A percentile compares a stretch with the other conserved stretches of the same genome.
Conservation (phyloP, 352 stramenopile genomes). For the Phytophthora constricta region DNA sequence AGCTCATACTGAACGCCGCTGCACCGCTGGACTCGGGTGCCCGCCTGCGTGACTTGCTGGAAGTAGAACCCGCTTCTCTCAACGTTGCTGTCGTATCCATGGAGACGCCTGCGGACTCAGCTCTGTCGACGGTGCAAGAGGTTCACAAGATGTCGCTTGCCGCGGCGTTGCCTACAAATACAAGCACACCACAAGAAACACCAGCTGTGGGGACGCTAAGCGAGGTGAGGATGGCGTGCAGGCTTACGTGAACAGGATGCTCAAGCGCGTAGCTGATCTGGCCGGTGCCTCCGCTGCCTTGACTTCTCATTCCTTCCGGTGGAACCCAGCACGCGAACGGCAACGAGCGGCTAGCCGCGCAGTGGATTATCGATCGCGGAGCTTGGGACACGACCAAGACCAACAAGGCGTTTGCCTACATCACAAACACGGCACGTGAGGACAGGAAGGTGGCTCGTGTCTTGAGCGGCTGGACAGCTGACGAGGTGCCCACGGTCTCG, state of each 20-base stretch:
- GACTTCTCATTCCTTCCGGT: slow-evolving; percentile 14
- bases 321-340: slow-evolving; percentile 33
- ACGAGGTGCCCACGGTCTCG: background rate
- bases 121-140: no score
- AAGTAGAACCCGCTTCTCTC: no score
- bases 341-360: slow-evolving; percentile 2
- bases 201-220: no score
- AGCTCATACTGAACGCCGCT: no score
- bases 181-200: no score
- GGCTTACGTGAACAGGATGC: background rate
- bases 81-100: no score
- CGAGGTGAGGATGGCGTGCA: background rate
- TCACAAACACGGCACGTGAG: slow-evolving; percentile 3
- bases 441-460: background rate
- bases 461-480: background rate
- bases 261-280: background rate
- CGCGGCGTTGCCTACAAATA: no score
- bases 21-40: background rate
- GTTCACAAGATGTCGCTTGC: no score
- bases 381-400: slow-evolving; percentile 32
- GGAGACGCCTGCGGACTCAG: no score
- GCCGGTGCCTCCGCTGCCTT: background rate
- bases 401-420: slow-evolving; percentile 35
- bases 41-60: no score
- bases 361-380: slow-evolving; percentile 40